These are phyloP conservation scores for Colletotrichum aenigma DNA, from an alignment of 2,329 filamentous ascomycete species.

Conservation along the genomic window DNA sequence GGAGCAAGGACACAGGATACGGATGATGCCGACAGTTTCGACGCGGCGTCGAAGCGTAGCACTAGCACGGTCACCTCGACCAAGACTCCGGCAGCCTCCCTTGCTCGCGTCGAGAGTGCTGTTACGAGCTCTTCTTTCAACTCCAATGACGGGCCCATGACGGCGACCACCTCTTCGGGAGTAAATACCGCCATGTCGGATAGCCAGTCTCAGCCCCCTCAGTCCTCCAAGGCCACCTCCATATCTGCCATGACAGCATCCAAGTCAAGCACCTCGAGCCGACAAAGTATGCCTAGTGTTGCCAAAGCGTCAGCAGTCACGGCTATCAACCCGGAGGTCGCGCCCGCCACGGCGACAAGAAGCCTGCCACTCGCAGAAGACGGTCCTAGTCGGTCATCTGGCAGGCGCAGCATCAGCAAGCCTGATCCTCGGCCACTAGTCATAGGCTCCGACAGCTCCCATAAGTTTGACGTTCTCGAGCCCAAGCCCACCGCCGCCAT, in stretches of 20 bases:
- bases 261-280: conserved; percentile 44
- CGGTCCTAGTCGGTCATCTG: conserved; percentile 36
- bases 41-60: conserved; percentile 47
- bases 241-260: conserved; percentile 48
- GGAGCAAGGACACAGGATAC: conserved; percentile 49
- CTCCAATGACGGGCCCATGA: conserved; percentile 37
- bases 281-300: conserved; percentile 46
- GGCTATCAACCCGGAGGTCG: conserved; percentile 49
- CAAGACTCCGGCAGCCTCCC: conserved; percentile 43
- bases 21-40: conserved; percentile 48
- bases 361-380: conserved; percentile 48
- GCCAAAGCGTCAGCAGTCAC: conserved; percentile 45
- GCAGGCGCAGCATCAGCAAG: conserved; percentile 47
- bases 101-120: conserved; percentile 45
- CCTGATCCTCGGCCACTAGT: conserved; percentile 43
- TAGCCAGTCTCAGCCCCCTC: conserved; percentile 41
- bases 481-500: conserved; percentile 34
- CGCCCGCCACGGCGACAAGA: conserved; percentile 52
- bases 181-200: conserved; percentile 38
- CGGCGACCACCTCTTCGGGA: conserved; percentile 42
- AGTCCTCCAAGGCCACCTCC: conserved; percentile 53
- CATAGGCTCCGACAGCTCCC: conserved; percentile 37
- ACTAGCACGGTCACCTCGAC: conserved; percentile 45
- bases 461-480: conserved; percentile 43
- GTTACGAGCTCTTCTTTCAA: conserved; percentile 33